Percentiles rank a stretch among this genome's conserved stretches.
Conservation (phyloP, 495 filamentous ascomycete species). For the Oleoguttula mirabilis region DNA sequence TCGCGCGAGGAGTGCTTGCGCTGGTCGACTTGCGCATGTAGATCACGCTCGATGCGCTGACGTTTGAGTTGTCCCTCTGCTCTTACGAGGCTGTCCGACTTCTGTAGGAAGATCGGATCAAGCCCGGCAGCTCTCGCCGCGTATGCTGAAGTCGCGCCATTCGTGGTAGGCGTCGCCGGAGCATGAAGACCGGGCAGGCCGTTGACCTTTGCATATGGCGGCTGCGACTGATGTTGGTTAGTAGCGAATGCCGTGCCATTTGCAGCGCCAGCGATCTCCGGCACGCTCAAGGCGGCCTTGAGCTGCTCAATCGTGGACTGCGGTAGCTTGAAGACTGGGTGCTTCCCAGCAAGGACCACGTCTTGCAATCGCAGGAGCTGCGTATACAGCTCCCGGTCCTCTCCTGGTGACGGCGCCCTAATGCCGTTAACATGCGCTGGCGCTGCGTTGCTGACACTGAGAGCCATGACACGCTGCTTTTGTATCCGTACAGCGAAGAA, state of each 20-base stretch:
- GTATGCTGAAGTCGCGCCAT: no score
- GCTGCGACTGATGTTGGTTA: slow-evolving; percentile 4
- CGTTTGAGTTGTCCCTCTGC: slow-evolving; percentile 74
- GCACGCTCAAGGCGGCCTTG: background rate
- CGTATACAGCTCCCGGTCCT: slow-evolving; percentile 40
- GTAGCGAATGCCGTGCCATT: slow-evolving; percentile 8
- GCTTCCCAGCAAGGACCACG: slow-evolving; percentile 60
- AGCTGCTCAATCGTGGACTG: slow-evolving; percentile 45
- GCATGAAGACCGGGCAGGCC: slow-evolving; percentile 3
- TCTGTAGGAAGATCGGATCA: slow-evolving; percentile 68
- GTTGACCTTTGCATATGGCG: slow-evolving; percentile 1
- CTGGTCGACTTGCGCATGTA: slow-evolving; percentile 65
- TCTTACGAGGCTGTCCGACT: slow-evolving; percentile 70
- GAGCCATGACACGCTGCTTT: slow-evolving; percentile 1
- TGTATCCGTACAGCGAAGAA: no score
- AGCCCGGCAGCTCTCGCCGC: slow-evolving; percentile 43
- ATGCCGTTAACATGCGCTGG: slow-evolving; percentile 22
- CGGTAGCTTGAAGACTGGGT: slow-evolving; percentile 61
- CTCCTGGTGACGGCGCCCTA: slow-evolving; percentile 14
- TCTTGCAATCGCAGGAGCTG: slow-evolving; percentile 66
- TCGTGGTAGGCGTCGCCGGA: no score
- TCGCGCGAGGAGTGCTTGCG: slow-evolving; percentile 41
- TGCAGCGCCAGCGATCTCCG: background rate
- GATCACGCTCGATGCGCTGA: slow-evolving; percentile 60
- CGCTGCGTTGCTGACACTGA: slow-evolving; percentile 9